Percentiles rank a stretch among this genome's conserved stretches.
Evolutionary conservation across 129 eudicot species (phyloP).

Genomic region (Lonicera japonica): DNA sequence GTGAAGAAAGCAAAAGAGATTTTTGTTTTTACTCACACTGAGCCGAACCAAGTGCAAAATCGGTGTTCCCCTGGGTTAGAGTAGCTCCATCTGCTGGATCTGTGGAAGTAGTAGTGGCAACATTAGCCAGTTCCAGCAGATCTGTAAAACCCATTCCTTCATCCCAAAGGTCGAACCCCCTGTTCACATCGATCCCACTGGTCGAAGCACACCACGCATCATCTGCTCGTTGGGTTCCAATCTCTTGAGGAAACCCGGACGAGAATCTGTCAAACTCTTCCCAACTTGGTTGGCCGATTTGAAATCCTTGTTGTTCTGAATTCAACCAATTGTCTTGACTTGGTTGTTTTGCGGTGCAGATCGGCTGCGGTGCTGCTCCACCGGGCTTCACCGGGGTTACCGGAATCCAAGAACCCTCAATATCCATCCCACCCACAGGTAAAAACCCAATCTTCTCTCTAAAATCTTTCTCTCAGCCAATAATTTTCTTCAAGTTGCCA

Average conservation of each 20-base stretch:
- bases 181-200: not conserved
- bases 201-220: conserved; percentile 7
- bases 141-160: conserved; percentile 30
- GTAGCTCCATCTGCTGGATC: not conserved
- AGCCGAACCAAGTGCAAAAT: not conserved
- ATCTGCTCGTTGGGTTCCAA: not conserved
- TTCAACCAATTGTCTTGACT: conserved; percentile 8
- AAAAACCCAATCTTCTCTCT: conserved; percentile 10
- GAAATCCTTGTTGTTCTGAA: conserved; percentile 13
- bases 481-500: not conserved
- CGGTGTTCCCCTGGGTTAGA: not conserved
- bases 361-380: conserved; percentile 15
- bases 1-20: not conserved
- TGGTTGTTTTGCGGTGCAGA: conserved; percentile 11
- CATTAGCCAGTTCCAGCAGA: conserved; percentile 51
- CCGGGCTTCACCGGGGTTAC: conserved; percentile 56
- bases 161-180: conserved; percentile 23
- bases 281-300: conserved; percentile 5
- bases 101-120: conserved; percentile 7
- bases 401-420: conserved; percentile 45
- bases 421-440: conserved; percentile 44
- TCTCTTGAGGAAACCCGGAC: conserved; percentile 3
- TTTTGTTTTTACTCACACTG: conserved; percentile 12
- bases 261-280: not conserved
- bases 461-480: not conserved